These are phyloP conservation scores for Miscanthus lutarioriparius DNA, from an alignment of 176 grass and related monocot genomes.

Conservation along the genomic window DNA sequence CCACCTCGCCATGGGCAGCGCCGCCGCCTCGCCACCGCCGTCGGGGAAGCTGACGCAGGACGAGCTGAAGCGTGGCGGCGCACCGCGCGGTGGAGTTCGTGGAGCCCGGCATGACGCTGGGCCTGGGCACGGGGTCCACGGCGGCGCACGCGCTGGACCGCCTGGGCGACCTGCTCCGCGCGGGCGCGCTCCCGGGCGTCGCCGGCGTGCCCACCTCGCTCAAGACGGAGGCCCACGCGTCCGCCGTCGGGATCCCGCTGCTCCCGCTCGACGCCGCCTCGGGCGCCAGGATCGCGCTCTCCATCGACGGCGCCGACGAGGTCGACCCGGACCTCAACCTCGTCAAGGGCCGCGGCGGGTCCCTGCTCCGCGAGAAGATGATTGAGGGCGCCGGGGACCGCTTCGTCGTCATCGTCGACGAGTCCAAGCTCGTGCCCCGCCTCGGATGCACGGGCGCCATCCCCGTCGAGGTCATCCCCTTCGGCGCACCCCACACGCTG, in stretches of 20 bases:
- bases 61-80: constrained; percentile 69
- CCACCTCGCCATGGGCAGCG: constrained; percentile 44
- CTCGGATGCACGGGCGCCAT: constrained; percentile 50
- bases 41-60: constrained; percentile 43
- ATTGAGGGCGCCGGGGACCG: constrained; percentile 49
- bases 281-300: constrained; percentile 41
- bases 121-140: constrained; percentile 77
- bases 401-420: constrained; percentile 66
- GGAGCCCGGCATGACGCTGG: constrained; percentile 50
- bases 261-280: constrained; percentile 22
- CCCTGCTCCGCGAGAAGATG: constrained; percentile 75
- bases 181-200: constrained; percentile 24
- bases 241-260: constrained; percentile 46
- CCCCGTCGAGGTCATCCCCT: constrained; percentile 65
- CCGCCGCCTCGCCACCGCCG: constrained; percentile 36
- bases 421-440: constrained; percentile 57
- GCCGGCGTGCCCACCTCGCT: constrained; percentile 68
- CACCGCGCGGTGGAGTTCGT: constrained; percentile 59
- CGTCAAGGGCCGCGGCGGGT: neutral
- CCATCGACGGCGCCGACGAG: constrained; percentile 76
- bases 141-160: constrained; percentile 70
- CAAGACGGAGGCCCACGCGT: constrained; percentile 45
- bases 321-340: constrained; percentile 63
- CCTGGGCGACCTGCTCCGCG: constrained; percentile 48
- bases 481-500: constrained; percentile 45